phyloP scores from a whole-genome alignment of 192 early-diverging fungal species.

The Diversispora epigaea region DNA sequence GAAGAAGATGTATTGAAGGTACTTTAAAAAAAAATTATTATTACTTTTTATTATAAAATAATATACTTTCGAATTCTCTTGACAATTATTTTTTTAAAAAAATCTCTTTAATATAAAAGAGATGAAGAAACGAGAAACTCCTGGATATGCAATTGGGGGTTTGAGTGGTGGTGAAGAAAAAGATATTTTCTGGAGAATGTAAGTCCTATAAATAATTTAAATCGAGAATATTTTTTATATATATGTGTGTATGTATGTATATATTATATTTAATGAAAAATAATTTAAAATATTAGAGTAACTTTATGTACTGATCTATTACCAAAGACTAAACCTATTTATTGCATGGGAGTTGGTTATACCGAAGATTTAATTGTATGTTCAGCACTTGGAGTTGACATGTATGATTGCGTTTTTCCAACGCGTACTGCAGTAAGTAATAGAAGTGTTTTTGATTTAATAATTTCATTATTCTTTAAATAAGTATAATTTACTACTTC shows the following conservation, averaged over 20 bases:
- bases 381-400: constrained; percentile 83
- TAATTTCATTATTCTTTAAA: not conserved
- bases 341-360: constrained; percentile 91
- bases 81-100: not conserved
- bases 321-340: constrained; percentile 79
- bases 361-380: constrained; percentile 84
- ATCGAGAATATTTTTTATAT: constrained; percentile 61
- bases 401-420: constrained; percentile 91
- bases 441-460: not conserved
- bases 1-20: constrained; percentile 66
- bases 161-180: constrained; percentile 86
- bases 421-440: constrained; percentile 73
- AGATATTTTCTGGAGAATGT: constrained; percentile 81
- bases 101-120: constrained; percentile 35
- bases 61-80: not conserved
- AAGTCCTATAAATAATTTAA: constrained; percentile 14
- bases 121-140: constrained; percentile 76
- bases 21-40: not conserved
- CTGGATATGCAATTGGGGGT: constrained; percentile 86
- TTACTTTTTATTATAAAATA: not conserved
- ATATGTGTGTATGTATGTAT: too few relatives aligned
- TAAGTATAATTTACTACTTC: not conserved
- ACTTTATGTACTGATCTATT: constrained; percentile 75
- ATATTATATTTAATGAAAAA: constrained; percentile 44
- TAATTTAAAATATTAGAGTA: constrained; percentile 45